A percentile compares a stretch with the other conserved stretches of the same genome.
Evolutionary conservation across 192 early-diverging fungal genomes (phyloP).

Genomic region (Chytriomyces confervae): DNA sequence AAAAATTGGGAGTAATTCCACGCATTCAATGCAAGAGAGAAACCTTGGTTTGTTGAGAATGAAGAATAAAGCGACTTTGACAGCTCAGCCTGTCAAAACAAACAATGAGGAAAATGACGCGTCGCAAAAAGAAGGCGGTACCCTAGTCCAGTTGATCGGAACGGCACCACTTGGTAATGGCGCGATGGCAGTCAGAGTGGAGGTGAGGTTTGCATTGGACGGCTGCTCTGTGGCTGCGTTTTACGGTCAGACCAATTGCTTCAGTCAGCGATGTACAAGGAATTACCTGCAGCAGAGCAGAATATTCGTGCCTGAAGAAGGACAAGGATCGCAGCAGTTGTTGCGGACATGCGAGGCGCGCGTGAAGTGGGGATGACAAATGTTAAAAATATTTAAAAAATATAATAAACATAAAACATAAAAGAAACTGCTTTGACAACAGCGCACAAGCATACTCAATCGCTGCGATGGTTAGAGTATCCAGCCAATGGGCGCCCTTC

Average conservation of each 20-base stretch:
- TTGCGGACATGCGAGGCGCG: too few species aligned
- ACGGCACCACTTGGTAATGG: slow-evolving; percentile 17
- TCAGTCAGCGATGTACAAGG: not conserved
- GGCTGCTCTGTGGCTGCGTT: not conserved
- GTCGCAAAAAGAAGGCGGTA: not conserved
- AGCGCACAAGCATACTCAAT: too few species aligned
- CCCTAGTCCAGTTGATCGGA: slow-evolving; percentile 20
- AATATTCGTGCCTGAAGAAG: too few species aligned
- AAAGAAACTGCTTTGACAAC: too few species aligned
- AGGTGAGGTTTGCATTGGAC: not conserved
- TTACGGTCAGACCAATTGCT: not conserved
- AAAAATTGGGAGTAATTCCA: not conserved
- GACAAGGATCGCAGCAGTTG: too few species aligned
- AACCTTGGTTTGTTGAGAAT: slow-evolving; percentile 6
- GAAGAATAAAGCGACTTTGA: not conserved
- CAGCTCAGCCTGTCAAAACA: slow-evolving; percentile 7
- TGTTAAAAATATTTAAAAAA: too few species aligned
- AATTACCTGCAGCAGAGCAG: too few species aligned
- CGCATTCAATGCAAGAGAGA: not conserved
- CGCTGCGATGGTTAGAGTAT: too few species aligned
- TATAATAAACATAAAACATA: too few species aligned
- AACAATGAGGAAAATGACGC: not conserved
- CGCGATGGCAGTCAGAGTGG: not conserved
- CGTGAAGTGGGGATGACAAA: too few species aligned
- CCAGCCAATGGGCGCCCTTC: too few species aligned